phyloP scores from a whole-genome alignment of 495 filamentous ascomycete genomes.

The Endocarpon pusillum region DNA sequence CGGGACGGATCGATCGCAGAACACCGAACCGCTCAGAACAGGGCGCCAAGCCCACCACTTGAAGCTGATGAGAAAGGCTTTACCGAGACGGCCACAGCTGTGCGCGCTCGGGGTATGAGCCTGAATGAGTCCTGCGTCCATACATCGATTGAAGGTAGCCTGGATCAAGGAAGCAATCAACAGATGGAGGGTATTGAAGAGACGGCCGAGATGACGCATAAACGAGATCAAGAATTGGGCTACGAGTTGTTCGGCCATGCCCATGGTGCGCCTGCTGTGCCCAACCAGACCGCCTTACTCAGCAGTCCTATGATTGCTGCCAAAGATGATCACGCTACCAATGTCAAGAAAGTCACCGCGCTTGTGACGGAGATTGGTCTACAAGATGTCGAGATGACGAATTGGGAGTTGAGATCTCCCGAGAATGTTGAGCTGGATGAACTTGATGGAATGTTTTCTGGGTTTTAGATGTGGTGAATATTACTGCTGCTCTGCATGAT shows the following conservation, averaged over 20 bases:
- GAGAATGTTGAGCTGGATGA: slow-evolving; percentile 86
- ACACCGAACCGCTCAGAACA: slow-evolving; percentile 26
- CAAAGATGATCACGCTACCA: slow-evolving; percentile 2
- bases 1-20: slow-evolving; percentile 12
- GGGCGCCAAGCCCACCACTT: slow-evolving; percentile 65
- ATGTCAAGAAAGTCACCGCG: slow-evolving; percentile 7
- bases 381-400: slow-evolving; percentile 15
- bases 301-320: slow-evolving; percentile 24
- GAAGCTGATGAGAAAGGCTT: slow-evolving; percentile 96
- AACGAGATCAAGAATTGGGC: slow-evolving; percentile 30
- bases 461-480: slow-evolving; percentile 30
- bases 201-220: slow-evolving; percentile 20
- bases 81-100: slow-evolving; percentile 74
- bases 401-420: slow-evolving; percentile 55
- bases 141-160: slow-evolving; percentile 13
- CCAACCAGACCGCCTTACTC: slow-evolving; percentile 8
- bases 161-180: slow-evolving; percentile 7
- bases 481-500: slow-evolving; percentile 7
- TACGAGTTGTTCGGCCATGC: slow-evolving; percentile 35
- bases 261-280: slow-evolving; percentile 12
- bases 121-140: slow-evolving; percentile 22
- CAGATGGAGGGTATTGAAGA: slow-evolving; percentile 25
- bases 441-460: slow-evolving; percentile 72
- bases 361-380: slow-evolving; percentile 10
- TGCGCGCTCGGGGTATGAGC: slow-evolving; percentile 57